Evolutionary conservation across 2,329 filamentous ascomycete genomes (phyloP).

Genomic region (Amphichorda felina): DNA sequence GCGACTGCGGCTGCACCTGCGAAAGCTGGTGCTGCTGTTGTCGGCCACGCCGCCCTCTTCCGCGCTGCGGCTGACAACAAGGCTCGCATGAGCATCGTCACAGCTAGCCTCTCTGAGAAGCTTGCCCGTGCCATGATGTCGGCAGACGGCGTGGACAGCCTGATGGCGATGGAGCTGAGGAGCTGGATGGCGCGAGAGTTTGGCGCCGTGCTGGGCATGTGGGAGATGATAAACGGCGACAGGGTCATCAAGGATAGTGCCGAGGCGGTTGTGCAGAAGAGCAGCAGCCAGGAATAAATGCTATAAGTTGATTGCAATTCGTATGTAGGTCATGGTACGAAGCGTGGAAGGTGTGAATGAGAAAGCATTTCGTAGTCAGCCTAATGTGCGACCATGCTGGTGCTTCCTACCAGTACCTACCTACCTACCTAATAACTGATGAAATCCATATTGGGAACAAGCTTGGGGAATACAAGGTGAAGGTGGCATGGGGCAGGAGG

Average conservation of each 20-base stretch:
- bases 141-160: slow-evolving; percentile 11
- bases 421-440: too few relatives aligned
- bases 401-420: too few relatives aligned
- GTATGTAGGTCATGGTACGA: too few relatives aligned
- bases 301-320: too few relatives aligned
- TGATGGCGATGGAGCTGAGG: slow-evolving; percentile 12
- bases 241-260: background rate
- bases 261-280: slow-evolving; percentile 2
- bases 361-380: too few relatives aligned
- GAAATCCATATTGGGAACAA: too few relatives aligned
- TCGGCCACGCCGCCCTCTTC: slow-evolving; percentile 1
- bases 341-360: too few relatives aligned
- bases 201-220: slow-evolving; percentile 1
- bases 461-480: too few relatives aligned
- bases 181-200: slow-evolving; percentile 13
- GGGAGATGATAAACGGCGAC: slow-evolving; percentile 1
- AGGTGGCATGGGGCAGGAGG: too few relatives aligned
- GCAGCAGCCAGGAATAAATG: too few relatives aligned
- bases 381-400: too few relatives aligned
- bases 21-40: background rate
- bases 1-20: too few relatives aligned
- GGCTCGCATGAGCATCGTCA: background rate
- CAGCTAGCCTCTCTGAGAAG: slow-evolving; percentile 6
- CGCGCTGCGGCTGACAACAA: background rate
- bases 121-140: slow-evolving; percentile 9